These are phyloP conservation scores for Aspergillus floridensis DNA, from an alignment of 2,329 filamentous ascomycete genomes.

Conservation along the genomic window DNA sequence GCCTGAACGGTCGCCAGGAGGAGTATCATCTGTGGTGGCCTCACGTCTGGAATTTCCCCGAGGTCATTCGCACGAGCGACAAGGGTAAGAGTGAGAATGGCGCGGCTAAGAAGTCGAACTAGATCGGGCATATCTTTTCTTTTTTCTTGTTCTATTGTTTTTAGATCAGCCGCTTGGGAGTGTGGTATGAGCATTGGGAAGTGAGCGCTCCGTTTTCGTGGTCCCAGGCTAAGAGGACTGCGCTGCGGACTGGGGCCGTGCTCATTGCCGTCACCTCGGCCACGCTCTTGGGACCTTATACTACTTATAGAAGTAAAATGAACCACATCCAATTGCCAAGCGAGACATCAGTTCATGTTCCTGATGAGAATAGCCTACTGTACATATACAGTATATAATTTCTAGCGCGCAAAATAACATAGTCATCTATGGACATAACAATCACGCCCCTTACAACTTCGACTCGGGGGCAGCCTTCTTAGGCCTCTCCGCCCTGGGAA, in stretches of 20 bases:
- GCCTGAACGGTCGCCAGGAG: constrained; percentile 68
- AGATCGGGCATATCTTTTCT: constrained; percentile 6
- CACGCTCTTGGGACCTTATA: background rate
- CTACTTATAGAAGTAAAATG: background rate
- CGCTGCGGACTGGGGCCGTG: background rate
- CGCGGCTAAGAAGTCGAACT: constrained; percentile 31
- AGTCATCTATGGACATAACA: background rate
- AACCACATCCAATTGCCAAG: background rate
- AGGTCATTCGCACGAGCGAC: constrained; percentile 44
- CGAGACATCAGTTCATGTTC: background rate
- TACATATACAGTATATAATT: background rate
- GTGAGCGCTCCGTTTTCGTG: too few species aligned
- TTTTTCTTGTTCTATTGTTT: constrained; percentile 2
- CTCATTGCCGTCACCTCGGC: too few species aligned
- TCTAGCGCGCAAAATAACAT: background rate
- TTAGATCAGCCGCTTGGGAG: background rate
- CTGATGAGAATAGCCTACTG: background rate
- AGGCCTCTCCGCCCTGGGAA: constrained; percentile 31
- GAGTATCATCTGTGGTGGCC: constrained; percentile 72
- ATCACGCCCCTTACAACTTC: constrained; percentile 25
- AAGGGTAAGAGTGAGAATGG: constrained; percentile 20
- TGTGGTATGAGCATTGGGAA: constrained; percentile 4
- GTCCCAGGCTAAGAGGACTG: too few species aligned
- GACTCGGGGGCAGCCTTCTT: constrained; percentile 25
- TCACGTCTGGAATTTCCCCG: constrained; percentile 57